phyloP scores from a whole-genome alignment of 106 monocot genomes.

The Dendrobium officinale region DNA sequence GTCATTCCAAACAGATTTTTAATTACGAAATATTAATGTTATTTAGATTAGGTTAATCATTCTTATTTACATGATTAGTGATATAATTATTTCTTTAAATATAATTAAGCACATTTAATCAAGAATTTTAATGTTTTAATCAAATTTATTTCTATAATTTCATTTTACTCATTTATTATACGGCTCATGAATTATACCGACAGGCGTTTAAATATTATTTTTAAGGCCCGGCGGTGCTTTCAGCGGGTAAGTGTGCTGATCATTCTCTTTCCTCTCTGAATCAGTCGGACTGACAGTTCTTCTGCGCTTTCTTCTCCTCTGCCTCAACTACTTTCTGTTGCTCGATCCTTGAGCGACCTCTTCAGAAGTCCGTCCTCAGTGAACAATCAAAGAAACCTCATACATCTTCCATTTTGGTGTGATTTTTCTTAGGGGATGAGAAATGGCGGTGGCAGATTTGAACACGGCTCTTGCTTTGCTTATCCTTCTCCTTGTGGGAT shows the following conservation, averaged over 20 bases:
- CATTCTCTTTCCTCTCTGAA: background rate
- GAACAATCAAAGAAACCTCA: background rate
- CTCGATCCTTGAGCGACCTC: background rate
- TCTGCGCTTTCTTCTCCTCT: background rate
- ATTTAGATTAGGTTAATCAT: too few relatives aligned
- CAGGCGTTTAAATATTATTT: too few relatives aligned
- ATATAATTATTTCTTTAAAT: too few relatives aligned
- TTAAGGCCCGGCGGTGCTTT: too few relatives aligned
- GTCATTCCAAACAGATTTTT: too few relatives aligned
- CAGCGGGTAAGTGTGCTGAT: background rate
- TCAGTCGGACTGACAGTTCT: background rate
- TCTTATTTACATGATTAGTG: too few relatives aligned
- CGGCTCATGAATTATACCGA: too few relatives aligned
- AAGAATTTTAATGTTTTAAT: too few relatives aligned
- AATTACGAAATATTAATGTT: too few relatives aligned
- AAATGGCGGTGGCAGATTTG: conserved; percentile 21
- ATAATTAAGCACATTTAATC: too few relatives aligned
- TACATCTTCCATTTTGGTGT: background rate
- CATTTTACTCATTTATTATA: too few relatives aligned
- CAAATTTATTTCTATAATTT: too few relatives aligned
- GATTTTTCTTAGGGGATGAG: background rate
- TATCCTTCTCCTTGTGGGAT: conserved; percentile 11
- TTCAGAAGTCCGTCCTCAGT: background rate
- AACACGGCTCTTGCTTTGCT: conserved; percentile 5
- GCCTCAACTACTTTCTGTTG: background rate